Evolutionary conservation across 192 early-diverging fungal genomes (phyloP), one percentile per base, ranked within the genome.

Genomic region (Mortierella claussenii): DNA sequence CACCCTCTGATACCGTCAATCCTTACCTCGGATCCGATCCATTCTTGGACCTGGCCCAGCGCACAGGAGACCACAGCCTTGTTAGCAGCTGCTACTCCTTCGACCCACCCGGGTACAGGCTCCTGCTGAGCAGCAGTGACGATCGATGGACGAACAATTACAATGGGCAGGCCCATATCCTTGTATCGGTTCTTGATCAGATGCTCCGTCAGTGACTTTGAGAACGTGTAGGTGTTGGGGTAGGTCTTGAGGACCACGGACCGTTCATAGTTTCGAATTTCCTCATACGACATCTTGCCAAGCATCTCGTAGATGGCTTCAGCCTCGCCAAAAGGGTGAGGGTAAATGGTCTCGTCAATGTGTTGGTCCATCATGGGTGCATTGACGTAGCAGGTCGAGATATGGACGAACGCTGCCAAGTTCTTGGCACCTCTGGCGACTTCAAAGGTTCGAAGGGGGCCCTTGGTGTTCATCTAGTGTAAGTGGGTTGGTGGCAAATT

Each of bases 141-240:
- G 31, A 76, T 76, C 0, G 73, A 76, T 15, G 73, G 65, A 33
- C 65, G 73, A n/a, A 67, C 64, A 51, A 76, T 76, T 30, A 67
- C 73, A 37, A 76, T 51, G n/a, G 73, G 73, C 23, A 76, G 26
- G 15, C 34, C 36, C 73, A 76, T 76, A 0, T 30, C 20, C 47
- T 67, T 66, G 73, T 59, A 76, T 12, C 75, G 73, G 6, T 82
- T 80, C 4, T 64, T 55, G 27, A 86, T 62, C 23, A 86, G 30
- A 54, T 83, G 82, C 36, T 86, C 85, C 11, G 82, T 71, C 23
- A 86, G 40, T 5, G 78, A 60, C 26, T 86, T 86, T 21, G 85
- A 79, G 62, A 83, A 86, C 0, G 74, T 59, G 34, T 83, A 82
- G 0, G 69, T 69, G 45, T 80, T 86, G 36, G 69, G 71, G 58